Percentiles rank a stretch among this genome's conserved stretches.
Evolutionary conservation across 73 alveolate genomes (phyloP).

Genomic region (Paramecium primaurelia): DNA sequence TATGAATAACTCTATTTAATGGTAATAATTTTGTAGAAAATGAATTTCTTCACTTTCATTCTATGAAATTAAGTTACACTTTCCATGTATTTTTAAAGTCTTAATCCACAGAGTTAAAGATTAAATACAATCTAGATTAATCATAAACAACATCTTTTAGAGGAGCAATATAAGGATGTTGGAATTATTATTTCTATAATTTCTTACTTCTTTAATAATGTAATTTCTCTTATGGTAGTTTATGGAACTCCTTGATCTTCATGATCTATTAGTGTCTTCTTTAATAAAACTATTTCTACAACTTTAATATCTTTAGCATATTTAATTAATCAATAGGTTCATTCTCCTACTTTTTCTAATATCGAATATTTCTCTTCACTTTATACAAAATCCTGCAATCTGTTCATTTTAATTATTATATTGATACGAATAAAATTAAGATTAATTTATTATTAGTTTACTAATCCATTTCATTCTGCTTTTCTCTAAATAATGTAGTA

Average conservation of each 20-base stretch:
- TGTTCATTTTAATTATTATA: neutral
- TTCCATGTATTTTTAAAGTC: conserved; percentile 85
- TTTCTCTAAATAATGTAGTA: neutral
- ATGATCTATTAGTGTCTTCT: conserved; percentile 91
- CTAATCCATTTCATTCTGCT: neutral
- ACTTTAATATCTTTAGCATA: conserved; percentile 82
- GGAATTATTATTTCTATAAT: neutral
- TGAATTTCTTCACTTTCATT: neutral
- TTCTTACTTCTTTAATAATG: conserved; percentile 78
- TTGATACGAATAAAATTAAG: neutral
- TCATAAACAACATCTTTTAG: conserved; percentile 80
- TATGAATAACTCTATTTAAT: conserved; percentile 90
- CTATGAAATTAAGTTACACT: conserved; percentile 21
- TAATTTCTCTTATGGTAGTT: conserved; percentile 93
- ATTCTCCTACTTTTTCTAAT: conserved; percentile 94
- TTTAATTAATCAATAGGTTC: conserved; percentile 95
- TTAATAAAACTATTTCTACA: conserved; percentile 89
- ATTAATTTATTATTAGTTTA: too few relatives aligned
- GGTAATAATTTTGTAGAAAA: conserved; percentile 80
- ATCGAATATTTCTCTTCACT: conserved; percentile 80
- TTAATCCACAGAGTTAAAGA: conserved; percentile 81
- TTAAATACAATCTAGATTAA: conserved; percentile 82
- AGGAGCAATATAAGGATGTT: conserved; percentile 90
- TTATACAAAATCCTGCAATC: neutral
- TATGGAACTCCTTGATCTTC: conserved; percentile 97